Evolutionary conservation across 345 rosid genomes (phyloP).

Genomic region (Psidium guajava): DNA sequence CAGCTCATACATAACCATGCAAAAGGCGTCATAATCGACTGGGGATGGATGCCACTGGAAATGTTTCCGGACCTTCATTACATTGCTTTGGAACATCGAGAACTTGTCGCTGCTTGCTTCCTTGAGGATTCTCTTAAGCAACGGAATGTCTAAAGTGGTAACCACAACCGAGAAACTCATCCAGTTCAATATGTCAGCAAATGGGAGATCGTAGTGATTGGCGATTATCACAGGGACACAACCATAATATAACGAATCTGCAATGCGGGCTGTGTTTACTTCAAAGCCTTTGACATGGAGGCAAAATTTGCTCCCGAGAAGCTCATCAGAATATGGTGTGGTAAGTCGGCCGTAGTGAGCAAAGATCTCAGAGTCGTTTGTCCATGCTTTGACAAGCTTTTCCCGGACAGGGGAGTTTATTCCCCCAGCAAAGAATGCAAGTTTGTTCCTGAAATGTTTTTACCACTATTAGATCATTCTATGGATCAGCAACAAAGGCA

Average conservation of each 20-base stretch:
- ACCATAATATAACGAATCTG: constrained; percentile 38
- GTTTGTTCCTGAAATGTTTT: constrained; percentile 27
- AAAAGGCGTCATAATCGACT: constrained; percentile 31
- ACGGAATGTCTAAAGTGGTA: constrained; percentile 37
- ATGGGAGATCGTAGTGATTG: constrained; percentile 50
- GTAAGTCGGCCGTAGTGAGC: constrained; percentile 36
- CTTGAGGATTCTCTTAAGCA: constrained; percentile 33
- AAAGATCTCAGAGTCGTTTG: constrained; percentile 38
- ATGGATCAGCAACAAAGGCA: not conserved
- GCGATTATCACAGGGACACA: constrained; percentile 47
- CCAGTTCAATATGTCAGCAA: constrained; percentile 41
- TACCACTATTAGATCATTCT: not conserved
- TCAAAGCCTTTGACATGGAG: constrained; percentile 63
- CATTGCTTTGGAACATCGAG: constrained; percentile 15
- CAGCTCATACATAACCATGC: constrained; percentile 43
- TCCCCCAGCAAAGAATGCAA: constrained; percentile 51
- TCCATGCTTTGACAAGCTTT: constrained; percentile 35
- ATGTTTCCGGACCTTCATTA: constrained; percentile 38
- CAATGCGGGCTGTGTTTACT: constrained; percentile 51
- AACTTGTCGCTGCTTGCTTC: constrained; percentile 13
- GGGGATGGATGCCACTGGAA: constrained; percentile 42
- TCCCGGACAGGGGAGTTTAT: constrained; percentile 46
- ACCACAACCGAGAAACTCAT: constrained; percentile 34
- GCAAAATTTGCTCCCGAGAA: constrained; percentile 49
- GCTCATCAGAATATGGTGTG: constrained; percentile 39